phyloP scores from a whole-genome alignment of 495 filamentous ascomycete genomes.

The Penicillium bovifimosum region DNA sequence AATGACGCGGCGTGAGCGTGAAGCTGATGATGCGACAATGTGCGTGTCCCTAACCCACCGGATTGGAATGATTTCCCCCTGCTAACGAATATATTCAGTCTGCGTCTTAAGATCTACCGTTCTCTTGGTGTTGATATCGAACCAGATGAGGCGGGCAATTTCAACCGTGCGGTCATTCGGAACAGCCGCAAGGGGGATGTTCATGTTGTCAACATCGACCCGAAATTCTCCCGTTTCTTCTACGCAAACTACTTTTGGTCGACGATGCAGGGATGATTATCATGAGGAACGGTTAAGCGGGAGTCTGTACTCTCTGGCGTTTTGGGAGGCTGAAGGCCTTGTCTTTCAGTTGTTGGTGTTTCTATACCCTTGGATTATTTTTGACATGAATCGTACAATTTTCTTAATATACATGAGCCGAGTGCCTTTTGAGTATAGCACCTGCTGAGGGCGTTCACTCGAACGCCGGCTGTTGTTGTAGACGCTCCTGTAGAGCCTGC shows the following conservation, averaged over 20 bases:
- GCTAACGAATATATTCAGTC: slow-evolving; percentile 36
- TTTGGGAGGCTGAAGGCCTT: slow-evolving; percentile 11
- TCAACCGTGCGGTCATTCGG: slow-evolving; percentile 77
- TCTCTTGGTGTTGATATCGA: slow-evolving; percentile 87
- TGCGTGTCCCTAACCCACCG: slow-evolving; percentile 18
- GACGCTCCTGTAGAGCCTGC: slow-evolving; percentile 12
- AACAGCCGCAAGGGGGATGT: slow-evolving; percentile 87
- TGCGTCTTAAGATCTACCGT: slow-evolving; percentile 87
- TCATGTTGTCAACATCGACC: slow-evolving; percentile 89
- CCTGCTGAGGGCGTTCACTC: not conserved
- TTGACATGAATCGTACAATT: slow-evolving; percentile 9
- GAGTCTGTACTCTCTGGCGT: slow-evolving; percentile 12
- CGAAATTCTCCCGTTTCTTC: slow-evolving; percentile 84
- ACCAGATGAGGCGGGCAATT: slow-evolving; percentile 73
- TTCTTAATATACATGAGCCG: not conserved
- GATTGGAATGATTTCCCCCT: not conserved
- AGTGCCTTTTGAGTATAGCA: not conserved
- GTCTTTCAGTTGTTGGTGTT: slow-evolving; percentile 11
- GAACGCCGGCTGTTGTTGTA: not conserved
- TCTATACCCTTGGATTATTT: slow-evolving; percentile 23
- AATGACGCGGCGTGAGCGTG: slow-evolving; percentile 53
- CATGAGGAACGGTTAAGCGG: not conserved
- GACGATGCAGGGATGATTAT: slow-evolving; percentile 53
- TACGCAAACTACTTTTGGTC: slow-evolving; percentile 97
- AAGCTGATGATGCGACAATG: slow-evolving; percentile 54